phyloP scores from a whole-genome alignment of 148 eudicot species.

The Vaccinium darrowii region DNA sequence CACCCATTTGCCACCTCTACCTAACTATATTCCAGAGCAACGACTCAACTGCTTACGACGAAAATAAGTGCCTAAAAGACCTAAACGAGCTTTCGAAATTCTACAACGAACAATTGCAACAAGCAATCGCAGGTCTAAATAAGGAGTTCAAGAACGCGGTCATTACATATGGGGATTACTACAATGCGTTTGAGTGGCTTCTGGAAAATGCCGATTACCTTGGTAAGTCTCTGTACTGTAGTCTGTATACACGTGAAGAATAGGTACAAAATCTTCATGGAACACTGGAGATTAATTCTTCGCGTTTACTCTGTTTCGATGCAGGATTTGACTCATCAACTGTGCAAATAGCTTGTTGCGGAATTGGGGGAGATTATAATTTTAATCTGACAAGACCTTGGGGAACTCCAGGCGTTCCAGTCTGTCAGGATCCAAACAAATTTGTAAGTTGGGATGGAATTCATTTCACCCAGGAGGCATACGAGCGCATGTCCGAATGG shows the following conservation, averaged over 20 bases:
- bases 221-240: background rate
- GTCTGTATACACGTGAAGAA: background rate
- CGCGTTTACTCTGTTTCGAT: background rate
- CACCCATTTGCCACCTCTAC: background rate
- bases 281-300: background rate
- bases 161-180: slow-evolving; percentile 18
- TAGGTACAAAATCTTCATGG: background rate
- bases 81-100: background rate
- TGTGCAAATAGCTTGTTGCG: slow-evolving; percentile 9
- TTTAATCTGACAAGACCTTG: background rate
- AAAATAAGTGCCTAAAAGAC: background rate
- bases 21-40: slow-evolving; percentile 16
- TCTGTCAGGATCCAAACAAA: slow-evolving; percentile 7
- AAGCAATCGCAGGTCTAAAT: slow-evolving; percentile 2
- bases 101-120: slow-evolving; percentile 9
- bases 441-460: slow-evolving; percentile 5
- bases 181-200: slow-evolving; percentile 10
- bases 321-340: slow-evolving; percentile 11
- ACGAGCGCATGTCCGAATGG: too few relatives aligned
- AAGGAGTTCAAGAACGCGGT: background rate
- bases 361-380: slow-evolving; percentile 11
- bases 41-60: slow-evolving; percentile 5
- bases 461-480: too few relatives aligned
- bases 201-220: background rate
- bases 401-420: background rate